Evolutionary conservation across 2,329 filamentous ascomycete genomes (phyloP).

Genomic region (Stagonosporopsis tanaceti): DNA sequence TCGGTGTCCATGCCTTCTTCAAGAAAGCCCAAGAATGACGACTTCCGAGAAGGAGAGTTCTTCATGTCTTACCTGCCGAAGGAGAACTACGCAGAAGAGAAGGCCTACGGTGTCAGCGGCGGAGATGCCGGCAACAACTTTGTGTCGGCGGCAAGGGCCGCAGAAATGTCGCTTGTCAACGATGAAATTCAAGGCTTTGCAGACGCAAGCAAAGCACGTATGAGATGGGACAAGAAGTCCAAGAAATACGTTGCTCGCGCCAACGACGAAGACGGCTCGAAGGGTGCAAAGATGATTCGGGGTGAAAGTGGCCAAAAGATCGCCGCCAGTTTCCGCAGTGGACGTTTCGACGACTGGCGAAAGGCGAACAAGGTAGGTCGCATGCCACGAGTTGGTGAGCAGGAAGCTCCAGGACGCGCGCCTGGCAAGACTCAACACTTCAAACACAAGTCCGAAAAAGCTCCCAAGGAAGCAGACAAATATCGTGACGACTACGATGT

Average conservation of each 20-base stretch:
- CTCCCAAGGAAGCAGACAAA: slow-evolving; percentile 93
- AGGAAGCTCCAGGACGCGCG: slow-evolving; percentile 61
- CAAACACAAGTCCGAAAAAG: slow-evolving; percentile 86
- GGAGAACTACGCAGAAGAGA: slow-evolving; percentile 84
- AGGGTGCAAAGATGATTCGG: slow-evolving; percentile 74
- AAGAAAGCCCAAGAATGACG: slow-evolving; percentile 46
- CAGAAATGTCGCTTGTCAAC: slow-evolving; percentile 90
- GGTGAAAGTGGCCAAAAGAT: slow-evolving; percentile 97
- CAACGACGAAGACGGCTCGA: slow-evolving; percentile 94
- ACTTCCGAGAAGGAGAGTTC: slow-evolving; percentile 84
- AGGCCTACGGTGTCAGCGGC: slow-evolving; percentile 90
- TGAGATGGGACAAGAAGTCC: slow-evolving; percentile 97
- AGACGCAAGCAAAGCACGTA: slow-evolving; percentile 73
- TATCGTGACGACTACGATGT: slow-evolving; percentile 88
- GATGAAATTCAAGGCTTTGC: slow-evolving; percentile 88
- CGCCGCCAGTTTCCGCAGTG: slow-evolving; percentile 89
- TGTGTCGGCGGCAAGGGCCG: slow-evolving; percentile 83
- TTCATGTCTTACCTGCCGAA: slow-evolving; percentile 97
- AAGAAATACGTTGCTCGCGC: slow-evolving; percentile 92
- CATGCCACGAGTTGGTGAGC: slow-evolving; percentile 83
- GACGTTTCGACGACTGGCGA: slow-evolving; percentile 92
- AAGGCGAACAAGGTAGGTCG: slow-evolving; percentile 82
- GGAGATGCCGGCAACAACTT: slow-evolving; percentile 74
- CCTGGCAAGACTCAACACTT: slow-evolving; percentile 54
- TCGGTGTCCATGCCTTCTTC: slow-evolving; percentile 54